Conservation (phyloP, 352 stramenopile genomes). For the Globisporangium solare region DNA sequence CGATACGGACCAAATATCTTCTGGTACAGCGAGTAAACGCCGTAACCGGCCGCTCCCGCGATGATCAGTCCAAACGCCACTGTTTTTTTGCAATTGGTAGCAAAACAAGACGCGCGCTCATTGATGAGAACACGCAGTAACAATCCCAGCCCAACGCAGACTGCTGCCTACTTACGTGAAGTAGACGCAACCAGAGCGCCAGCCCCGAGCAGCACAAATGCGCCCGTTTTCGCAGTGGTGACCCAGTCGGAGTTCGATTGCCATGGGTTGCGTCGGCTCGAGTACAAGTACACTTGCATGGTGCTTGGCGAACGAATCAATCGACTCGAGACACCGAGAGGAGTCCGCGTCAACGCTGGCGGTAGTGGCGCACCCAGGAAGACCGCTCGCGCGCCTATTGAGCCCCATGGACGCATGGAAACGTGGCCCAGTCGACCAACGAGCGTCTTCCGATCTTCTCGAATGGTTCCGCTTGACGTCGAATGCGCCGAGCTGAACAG, state of each 20-base stretch:
- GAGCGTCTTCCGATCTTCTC: no score
- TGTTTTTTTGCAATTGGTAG: slow-evolving; percentile 16
- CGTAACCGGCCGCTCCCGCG: slow-evolving; percentile 57
- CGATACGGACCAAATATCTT: slow-evolving; percentile 48
- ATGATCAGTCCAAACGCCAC: slow-evolving; percentile 73
- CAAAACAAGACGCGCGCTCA: neutral
- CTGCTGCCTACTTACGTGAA: slow-evolving; percentile 47
- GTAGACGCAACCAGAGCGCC: slow-evolving; percentile 52
- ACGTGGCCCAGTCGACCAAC: no score
- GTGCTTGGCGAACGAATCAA: no score
- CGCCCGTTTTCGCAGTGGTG: slow-evolving; percentile 51
- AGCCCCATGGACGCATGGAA: no score
- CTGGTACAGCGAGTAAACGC: slow-evolving; percentile 71
- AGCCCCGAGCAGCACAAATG: slow-evolving; percentile 50
- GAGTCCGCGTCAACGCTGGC: no score
- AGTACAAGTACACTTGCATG: slow-evolving; percentile 27
- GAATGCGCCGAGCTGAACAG: slow-evolving; percentile 5
- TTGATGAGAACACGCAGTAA: neutral
- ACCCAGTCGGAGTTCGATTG: slow-evolving; percentile 41
- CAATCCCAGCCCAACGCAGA: neutral
- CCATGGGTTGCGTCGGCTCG: slow-evolving; percentile 35
- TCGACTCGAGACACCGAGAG: no score
- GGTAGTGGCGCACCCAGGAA: no score
- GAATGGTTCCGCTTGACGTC: neutral
- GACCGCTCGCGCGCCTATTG: no score